Evolutionary conservation across 306 rosid genomes (phyloP).

Genomic region (Ochetophila trinervis): DNA sequence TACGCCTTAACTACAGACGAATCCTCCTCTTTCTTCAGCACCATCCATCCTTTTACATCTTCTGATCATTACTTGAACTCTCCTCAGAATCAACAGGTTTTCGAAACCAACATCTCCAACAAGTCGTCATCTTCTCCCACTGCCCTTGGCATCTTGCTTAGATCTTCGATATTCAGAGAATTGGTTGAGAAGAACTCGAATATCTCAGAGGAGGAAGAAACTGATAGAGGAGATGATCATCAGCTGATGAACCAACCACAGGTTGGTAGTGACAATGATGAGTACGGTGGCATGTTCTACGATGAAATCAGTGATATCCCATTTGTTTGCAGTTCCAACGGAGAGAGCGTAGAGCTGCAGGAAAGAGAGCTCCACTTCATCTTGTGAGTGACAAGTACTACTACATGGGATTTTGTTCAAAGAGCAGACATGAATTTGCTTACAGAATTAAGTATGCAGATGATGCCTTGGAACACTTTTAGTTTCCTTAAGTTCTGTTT

Average conservation of each 20-base stretch:
- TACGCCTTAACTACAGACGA: slow-evolving; percentile 30
- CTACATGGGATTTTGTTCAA: not conserved
- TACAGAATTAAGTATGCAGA: too few species aligned
- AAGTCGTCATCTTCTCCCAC: slow-evolving; percentile 60
- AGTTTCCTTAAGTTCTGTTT: too few species aligned
- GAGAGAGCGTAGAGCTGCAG: slow-evolving; percentile 35
- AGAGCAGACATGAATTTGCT: not conserved
- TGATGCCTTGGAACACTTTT: too few species aligned
- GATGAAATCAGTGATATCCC: slow-evolving; percentile 45
- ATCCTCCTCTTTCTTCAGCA: slow-evolving; percentile 22
- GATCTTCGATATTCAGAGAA: slow-evolving; percentile 60
- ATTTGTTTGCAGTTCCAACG: slow-evolving; percentile 40
- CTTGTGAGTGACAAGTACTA: slow-evolving; percentile 14
- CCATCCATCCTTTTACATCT: slow-evolving; percentile 23
- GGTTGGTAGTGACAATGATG: slow-evolving; percentile 34
- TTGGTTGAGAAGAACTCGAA: slow-evolving; percentile 59
- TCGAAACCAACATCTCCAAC: slow-evolving; percentile 21
- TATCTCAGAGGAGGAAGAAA: slow-evolving; percentile 42
- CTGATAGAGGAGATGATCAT: slow-evolving; percentile 35
- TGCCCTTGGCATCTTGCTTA: slow-evolving; percentile 65
- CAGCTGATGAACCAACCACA: slow-evolving; percentile 32
- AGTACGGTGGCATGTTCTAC: slow-evolving; percentile 45
- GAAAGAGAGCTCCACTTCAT: slow-evolving; percentile 50
- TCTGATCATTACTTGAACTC: slow-evolving; percentile 35
- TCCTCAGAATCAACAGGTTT: slow-evolving; percentile 32